A percentile compares a stretch with the other conserved stretches of the same genome.
Conservation (phyloP, 192 early-diverging fungal genomes). For the Coemansia sp. region DNA sequence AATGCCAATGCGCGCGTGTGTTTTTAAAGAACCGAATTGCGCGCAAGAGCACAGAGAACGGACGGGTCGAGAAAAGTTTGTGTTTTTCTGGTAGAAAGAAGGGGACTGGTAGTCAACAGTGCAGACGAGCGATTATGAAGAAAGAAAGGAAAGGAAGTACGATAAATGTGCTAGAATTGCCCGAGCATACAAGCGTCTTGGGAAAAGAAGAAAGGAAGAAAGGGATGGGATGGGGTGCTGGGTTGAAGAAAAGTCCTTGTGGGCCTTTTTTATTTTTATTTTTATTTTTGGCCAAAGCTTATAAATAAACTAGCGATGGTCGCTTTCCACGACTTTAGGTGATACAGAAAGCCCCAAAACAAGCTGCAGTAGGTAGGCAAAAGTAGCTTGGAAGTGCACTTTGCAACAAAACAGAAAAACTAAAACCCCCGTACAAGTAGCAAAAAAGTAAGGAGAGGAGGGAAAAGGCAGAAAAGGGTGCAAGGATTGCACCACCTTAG, state of each 20-base stretch:
- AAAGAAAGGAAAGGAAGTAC: neutral
- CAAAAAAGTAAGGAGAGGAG: neutral
- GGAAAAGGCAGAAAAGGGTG: neutral
- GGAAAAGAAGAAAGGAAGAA: neutral
- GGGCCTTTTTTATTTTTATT: neutral
- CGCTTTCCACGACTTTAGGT: neutral
- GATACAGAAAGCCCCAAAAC: neutral
- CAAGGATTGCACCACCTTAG: neutral
- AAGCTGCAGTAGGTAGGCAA: neutral
- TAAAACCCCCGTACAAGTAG: neutral
- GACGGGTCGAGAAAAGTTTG: neutral
- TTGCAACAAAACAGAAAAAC: neutral
- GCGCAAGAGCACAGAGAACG: neutral
- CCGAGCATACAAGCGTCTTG: conserved; percentile 4
- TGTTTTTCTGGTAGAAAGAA: neutral
- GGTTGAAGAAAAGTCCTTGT: neutral
- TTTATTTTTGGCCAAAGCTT: neutral
- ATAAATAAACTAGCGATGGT: conserved; percentile 4
- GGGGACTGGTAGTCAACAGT: neutral
- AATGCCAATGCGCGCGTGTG: conserved; percentile 2
- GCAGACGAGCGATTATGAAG: neutral
- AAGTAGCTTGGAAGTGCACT: neutral
- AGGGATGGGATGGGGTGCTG: neutral
- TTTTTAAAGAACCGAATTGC: neutral
- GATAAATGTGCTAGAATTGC: neutral